Percentiles rank a stretch among this genome's conserved stretches.
These are phyloP conservation scores for Botryotinia narcissicola DNA, from an alignment of 2,329 filamentous ascomycete genomes.

Conservation along the genomic window DNA sequence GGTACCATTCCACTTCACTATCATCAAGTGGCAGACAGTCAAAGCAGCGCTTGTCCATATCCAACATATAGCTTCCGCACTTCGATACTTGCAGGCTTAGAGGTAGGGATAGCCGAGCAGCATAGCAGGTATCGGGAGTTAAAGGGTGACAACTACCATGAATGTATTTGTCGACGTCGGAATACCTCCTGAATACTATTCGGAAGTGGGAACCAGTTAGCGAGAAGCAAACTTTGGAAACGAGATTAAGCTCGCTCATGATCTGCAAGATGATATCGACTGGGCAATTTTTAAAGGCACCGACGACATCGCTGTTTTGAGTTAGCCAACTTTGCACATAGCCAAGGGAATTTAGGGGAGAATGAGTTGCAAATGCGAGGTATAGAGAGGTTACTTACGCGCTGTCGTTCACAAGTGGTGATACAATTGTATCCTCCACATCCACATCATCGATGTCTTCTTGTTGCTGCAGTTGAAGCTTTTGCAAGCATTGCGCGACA, in stretches of 20 bases:
- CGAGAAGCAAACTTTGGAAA: conserved; percentile 2
- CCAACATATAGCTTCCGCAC: not conserved
- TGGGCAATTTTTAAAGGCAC: not conserved
- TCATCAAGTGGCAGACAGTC: not conserved
- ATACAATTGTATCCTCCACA: not conserved
- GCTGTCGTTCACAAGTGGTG: not conserved
- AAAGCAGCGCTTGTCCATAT: not conserved
- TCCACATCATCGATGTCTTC: not conserved
- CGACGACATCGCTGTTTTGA: not conserved
- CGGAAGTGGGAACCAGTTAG: not conserved
- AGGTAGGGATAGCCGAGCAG: not conserved
- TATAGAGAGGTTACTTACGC: not conserved
- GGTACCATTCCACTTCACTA: not conserved
- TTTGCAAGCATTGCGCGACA: not conserved
- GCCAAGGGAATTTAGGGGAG: no score
- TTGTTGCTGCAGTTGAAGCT: not conserved
- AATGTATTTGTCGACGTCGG: not conserved
- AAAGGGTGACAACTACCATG: not conserved
- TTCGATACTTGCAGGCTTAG: not conserved
- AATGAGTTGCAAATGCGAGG: not conserved
- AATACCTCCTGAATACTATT: not conserved
- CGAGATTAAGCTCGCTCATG: not conserved
- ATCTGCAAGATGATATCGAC: not conserved
- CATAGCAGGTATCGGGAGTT: not conserved
- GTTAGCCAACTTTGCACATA: not conserved